Evolutionary conservation across 2,329 filamentous ascomycete species (phyloP).

Genomic region (Chaetomium strumarium): DNA sequence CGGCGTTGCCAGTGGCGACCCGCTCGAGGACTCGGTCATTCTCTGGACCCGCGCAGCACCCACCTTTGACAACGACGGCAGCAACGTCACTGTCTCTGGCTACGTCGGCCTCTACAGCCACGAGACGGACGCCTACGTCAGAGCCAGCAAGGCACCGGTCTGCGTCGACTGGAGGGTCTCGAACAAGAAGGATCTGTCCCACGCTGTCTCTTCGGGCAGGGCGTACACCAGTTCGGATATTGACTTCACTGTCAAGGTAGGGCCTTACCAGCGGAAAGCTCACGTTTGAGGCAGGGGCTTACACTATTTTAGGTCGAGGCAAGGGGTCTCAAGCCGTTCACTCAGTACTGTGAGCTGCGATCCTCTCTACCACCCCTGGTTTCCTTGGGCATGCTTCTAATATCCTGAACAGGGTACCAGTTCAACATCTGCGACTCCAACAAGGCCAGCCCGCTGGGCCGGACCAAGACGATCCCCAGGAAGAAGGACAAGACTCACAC

Average conservation of each 20-base stretch:
- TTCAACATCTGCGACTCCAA: slow-evolving; percentile 62
- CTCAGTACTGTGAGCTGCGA: slow-evolving; percentile 21
- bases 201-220: no score
- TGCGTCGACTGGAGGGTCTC: no score
- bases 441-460: slow-evolving; percentile 55
- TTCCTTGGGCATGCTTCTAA: slow-evolving; percentile 36
- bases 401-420: slow-evolving; percentile 47
- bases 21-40: slow-evolving; percentile 50
- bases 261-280: no score
- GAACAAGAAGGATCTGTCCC: no score
- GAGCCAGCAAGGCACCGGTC: no score
- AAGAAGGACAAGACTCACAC: slow-evolving; percentile 40
- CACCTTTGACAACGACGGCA: slow-evolving; percentile 31
- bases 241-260: no score
- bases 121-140: no score
- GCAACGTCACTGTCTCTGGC: slow-evolving; percentile 18
- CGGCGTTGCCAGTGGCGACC: slow-evolving; percentile 45
- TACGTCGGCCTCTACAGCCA: slow-evolving; percentile 33
- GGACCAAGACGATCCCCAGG: slow-evolving; percentile 63
- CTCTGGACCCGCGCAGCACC: slow-evolving; percentile 41
- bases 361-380: no score
- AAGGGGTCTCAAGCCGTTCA: background rate
- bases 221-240: no score
- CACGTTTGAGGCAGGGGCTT: no score
- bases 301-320: no score